Evolutionary conservation across 192 early-diverging fungal species (phyloP).

Genomic region (Powellomyces hirtus): DNA sequence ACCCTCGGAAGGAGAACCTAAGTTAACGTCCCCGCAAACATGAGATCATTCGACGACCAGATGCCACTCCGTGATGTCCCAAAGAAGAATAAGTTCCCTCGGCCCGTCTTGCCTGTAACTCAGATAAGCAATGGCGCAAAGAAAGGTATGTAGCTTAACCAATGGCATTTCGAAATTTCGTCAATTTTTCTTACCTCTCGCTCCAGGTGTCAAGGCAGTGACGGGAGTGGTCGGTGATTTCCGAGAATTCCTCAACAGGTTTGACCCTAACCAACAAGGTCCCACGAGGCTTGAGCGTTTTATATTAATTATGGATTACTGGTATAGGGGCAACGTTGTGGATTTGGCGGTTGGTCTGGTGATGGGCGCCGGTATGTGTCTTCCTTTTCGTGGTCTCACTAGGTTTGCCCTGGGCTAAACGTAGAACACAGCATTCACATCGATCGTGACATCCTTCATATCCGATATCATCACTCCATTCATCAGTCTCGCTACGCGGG

Average conservation of each 20-base stretch:
- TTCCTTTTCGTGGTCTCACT: too few relatives aligned
- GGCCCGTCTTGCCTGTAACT: not conserved
- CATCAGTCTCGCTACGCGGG: constrained; percentile 54
- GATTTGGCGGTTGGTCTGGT: constrained; percentile 68
- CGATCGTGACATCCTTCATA: constrained; percentile 40
- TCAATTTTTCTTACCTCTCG: too few relatives aligned
- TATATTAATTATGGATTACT: not conserved
- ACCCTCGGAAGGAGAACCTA: too few relatives aligned
- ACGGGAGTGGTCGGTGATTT: constrained; percentile 52
- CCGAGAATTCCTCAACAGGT: constrained; percentile 22
- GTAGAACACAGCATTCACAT: constrained; percentile 59
- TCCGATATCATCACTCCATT: constrained; percentile 30
- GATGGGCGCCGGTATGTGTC: too few relatives aligned
- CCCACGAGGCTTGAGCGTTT: too few relatives aligned
- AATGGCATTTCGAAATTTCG: too few relatives aligned
- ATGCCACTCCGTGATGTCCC: not conserved
- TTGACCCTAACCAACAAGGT: not conserved
- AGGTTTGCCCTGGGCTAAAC: too few relatives aligned
- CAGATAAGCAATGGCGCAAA: not conserved
- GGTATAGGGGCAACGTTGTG: constrained; percentile 26
- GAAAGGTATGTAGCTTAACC: too few relatives aligned
- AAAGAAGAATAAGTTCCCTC: not conserved
- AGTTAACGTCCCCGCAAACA: too few relatives aligned
- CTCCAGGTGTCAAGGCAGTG: constrained; percentile 48
- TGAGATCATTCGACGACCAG: not conserved